Base-by-base conservation (phyloP, 1,284 basidiomycete species). In the Wallemia ichthyophaga region DNA sequence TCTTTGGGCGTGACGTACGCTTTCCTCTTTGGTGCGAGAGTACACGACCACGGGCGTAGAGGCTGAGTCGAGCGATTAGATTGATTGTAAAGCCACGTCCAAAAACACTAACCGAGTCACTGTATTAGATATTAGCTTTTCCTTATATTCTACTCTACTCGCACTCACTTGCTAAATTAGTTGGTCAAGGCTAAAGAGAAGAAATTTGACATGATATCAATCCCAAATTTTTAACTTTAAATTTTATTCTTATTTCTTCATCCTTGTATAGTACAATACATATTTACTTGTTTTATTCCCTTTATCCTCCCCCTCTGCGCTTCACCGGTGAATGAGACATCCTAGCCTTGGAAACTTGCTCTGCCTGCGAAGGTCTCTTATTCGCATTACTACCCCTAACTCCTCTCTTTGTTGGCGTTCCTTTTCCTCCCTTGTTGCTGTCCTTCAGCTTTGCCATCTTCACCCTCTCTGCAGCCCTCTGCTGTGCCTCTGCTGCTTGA, bases 21-120 rank as follows among this genome's bases (percentile, higher is more conserved):
- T 96, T 96, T 67, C 85, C 88, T 67, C 94, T 86, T 78, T 96
- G 92, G 85, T 94, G 86, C 66, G 89, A 87, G 70, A 95, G 78
- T 70, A 98, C 82, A 69, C 92, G 87, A 73, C 87, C 94, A 79
- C 95, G 95, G 74, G 75, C 75, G 80, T 96, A 96, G 70, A 95
- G 80, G 80, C 88, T 89, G 71, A 56, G n/a, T n/a, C n/a, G n/a
- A n/a, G n/a, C n/a, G n/a, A n/a, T n/a, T 58, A 56, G 58, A 26
- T 59, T 31, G 28, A 31, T 5, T 48, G n/a, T 48, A 15, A 48
- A 5, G 37, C 7, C 3, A 48, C 17, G 7, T 31, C 9, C 28
- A 7, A 31, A 7, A 31, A 11, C 11, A 48, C 37, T 21, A 17
- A 48, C 37, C 37, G 37, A 48, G 37, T 48, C 37, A 48, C 37